Evolutionary conservation across 108 stramenopile species (phyloP).

Genomic region (Fragilariopsis cylindrus): DNA sequence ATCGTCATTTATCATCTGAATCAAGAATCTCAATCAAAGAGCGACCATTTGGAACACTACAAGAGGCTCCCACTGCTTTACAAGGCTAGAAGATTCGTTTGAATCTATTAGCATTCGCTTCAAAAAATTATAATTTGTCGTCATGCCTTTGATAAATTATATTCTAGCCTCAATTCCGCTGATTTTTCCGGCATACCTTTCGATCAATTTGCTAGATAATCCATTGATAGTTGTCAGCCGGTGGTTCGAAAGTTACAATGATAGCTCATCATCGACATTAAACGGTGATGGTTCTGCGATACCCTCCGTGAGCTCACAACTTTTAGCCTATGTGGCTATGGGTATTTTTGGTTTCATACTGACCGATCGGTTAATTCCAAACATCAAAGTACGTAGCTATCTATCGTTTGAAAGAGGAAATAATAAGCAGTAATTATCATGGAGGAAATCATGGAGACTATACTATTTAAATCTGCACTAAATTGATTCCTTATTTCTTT

Average conservation of each 20-base stretch:
- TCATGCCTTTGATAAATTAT: constrained; percentile 1
- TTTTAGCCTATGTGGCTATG: constrained; percentile 48
- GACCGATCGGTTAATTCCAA: constrained; percentile 50
- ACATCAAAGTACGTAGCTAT: constrained; percentile 42
- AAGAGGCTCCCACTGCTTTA: too few species aligned
- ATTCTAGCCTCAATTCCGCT: constrained; percentile 33
- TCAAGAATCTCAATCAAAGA: too few species aligned
- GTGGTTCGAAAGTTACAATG: not conserved
- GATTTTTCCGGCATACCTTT: constrained; percentile 18
- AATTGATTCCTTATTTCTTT: constrained; percentile 2
- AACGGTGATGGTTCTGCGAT: not conserved
- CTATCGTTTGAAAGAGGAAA: not conserved
- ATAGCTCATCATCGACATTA: not conserved
- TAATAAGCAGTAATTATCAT: constrained; percentile 1
- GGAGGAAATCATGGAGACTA: not conserved
- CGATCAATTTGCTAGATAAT: constrained; percentile 26
- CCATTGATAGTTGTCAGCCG: constrained; percentile 20
- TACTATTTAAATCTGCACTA: not conserved
- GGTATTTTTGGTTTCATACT: constrained; percentile 41
- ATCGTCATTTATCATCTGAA: too few species aligned
- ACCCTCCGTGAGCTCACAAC: constrained; percentile 52
- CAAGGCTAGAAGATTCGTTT: too few species aligned
- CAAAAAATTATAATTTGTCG: too few species aligned
- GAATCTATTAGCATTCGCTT: too few species aligned
- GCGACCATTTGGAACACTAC: too few species aligned